Conservation (phyloP, 2,329 filamentous ascomycete genomes). For the Apiospora sp. region DNA sequence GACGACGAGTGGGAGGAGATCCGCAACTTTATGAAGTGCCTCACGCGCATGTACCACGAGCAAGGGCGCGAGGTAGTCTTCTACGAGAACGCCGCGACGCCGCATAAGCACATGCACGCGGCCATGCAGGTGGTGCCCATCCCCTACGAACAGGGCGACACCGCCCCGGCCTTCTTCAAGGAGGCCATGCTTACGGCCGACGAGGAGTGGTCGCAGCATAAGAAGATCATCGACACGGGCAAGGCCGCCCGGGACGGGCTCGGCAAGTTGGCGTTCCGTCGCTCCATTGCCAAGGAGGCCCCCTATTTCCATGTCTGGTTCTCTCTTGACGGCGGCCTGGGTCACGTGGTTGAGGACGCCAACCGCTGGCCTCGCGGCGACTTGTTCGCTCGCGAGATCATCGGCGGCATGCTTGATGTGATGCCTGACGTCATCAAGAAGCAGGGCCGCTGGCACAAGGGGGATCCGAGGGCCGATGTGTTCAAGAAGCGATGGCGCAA, state of each 20-base stretch:
- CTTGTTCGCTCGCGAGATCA: conserved; percentile 88
- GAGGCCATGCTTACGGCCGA: conserved; percentile 90
- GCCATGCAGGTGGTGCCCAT: conserved; percentile 87
- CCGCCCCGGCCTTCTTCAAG: conserved; percentile 91
- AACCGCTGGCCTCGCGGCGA: conserved; percentile 89
- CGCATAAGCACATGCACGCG: conserved; percentile 81
- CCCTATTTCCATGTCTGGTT: conserved; percentile 99
- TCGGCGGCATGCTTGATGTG: conserved; percentile 90
- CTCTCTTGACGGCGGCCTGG: conserved; percentile 86
- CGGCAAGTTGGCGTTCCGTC: conserved; percentile 83
- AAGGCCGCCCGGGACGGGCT: conserved; percentile 68
- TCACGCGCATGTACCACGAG: conserved; percentile 93
- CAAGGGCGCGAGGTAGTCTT: conserved; percentile 93
- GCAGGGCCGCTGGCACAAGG: conserved; percentile 84
- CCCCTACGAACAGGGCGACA: conserved; percentile 89
- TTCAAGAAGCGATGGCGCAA: conserved; percentile 89
- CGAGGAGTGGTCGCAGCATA: conserved; percentile 95
- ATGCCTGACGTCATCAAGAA: conserved; percentile 86
- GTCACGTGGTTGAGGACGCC: conserved; percentile 89
- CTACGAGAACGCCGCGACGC: conserved; percentile 93
- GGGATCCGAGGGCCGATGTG: conserved; percentile 73
- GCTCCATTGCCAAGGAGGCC: conserved; percentile 90
- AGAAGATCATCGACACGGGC: conserved; percentile 90
- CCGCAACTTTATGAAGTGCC: conserved; percentile 97
- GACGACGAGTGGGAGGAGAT: conserved; percentile 99